A percentile compares a stretch with the other conserved stretches of the same genome.
These are phyloP conservation scores for Adansonia grandidieri DNA, from an alignment of 441 rosid species.

Conservation along the genomic window DNA sequence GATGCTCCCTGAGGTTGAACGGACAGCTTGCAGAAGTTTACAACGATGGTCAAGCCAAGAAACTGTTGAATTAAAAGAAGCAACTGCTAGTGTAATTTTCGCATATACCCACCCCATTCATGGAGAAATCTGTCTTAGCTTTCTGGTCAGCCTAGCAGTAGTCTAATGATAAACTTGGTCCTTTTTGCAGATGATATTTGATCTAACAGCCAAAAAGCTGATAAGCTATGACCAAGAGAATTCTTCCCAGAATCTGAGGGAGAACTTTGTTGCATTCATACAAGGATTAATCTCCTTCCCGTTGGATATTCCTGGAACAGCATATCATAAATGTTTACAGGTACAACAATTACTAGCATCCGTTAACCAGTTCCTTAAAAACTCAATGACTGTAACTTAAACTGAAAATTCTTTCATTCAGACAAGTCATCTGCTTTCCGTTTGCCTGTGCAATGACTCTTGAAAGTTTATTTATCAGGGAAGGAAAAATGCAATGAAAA, in stretches of 20 bases:
- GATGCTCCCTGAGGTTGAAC: constrained; percentile 85
- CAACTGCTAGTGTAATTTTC: constrained; percentile 76
- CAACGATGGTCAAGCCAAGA: constrained; percentile 66
- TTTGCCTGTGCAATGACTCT: constrained; percentile 15
- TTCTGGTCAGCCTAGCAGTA: background rate
- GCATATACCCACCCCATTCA: constrained; percentile 1
- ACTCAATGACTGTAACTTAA: background rate
- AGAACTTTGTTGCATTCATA: constrained; percentile 83
- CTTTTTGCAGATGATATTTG: constrained; percentile 82
- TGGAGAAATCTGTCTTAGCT: background rate
- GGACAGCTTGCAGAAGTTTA: constrained; percentile 54
- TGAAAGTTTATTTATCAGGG: constrained; percentile 53
- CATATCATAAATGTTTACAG: constrained; percentile 90
- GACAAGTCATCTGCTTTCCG: background rate
- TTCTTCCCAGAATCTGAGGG: constrained; percentile 81
- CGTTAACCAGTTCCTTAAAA: background rate
- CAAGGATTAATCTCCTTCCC: constrained; percentile 95
- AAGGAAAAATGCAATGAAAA: constrained; percentile 80
- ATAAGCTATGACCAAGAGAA: constrained; percentile 83
- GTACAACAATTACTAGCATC: constrained; percentile 38
- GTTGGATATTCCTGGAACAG: constrained; percentile 87
- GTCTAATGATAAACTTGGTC: constrained; percentile 29
- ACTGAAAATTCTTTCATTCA: background rate
- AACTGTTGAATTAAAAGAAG: constrained; percentile 78
- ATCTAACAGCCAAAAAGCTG: constrained; percentile 90